Conservation (phyloP, 169 alveolate genomes). For the Cyclospora cayetanensis region DNA sequence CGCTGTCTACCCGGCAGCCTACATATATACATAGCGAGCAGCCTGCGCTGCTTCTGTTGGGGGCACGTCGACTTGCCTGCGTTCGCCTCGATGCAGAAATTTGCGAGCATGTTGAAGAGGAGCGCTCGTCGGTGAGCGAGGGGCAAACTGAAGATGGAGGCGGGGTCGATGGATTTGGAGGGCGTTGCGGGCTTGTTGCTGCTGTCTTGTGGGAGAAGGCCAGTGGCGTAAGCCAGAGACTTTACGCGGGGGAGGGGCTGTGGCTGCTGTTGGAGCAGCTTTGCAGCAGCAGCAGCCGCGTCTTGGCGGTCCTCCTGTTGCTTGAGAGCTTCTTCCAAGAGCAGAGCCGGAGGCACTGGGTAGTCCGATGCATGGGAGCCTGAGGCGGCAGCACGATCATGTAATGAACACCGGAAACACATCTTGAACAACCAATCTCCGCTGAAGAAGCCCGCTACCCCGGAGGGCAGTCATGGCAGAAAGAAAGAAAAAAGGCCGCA, state of each 20-base stretch:
- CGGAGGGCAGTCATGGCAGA: too few species aligned
- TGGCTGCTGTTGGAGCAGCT: constrained; percentile 11
- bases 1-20: too few species aligned
- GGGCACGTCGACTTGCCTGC: not conserved
- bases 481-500: too few species aligned
- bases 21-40: too few species aligned
- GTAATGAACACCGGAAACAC: too few species aligned
- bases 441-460: too few species aligned
- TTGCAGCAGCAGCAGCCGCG: not conserved
- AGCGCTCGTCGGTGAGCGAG: constrained; percentile 11
- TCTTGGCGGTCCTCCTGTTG: not conserved
- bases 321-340: not conserved
- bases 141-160: constrained; percentile 21
- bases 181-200: not conserved
- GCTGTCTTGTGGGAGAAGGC: too few species aligned
- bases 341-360: not conserved
- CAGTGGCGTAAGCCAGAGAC: not conserved
- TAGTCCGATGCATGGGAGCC: not conserved
- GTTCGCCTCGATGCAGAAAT: constrained; percentile 38
- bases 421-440: too few species aligned
- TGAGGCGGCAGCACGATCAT: not conserved
- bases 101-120: constrained; percentile 55
- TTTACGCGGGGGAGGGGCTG: not conserved
- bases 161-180: not conserved
- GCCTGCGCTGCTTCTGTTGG: not conserved